These are phyloP conservation scores for Plenodomus tracheiphilus DNA, from an alignment of 2,329 filamentous ascomycete genomes.

Conservation along the genomic window DNA sequence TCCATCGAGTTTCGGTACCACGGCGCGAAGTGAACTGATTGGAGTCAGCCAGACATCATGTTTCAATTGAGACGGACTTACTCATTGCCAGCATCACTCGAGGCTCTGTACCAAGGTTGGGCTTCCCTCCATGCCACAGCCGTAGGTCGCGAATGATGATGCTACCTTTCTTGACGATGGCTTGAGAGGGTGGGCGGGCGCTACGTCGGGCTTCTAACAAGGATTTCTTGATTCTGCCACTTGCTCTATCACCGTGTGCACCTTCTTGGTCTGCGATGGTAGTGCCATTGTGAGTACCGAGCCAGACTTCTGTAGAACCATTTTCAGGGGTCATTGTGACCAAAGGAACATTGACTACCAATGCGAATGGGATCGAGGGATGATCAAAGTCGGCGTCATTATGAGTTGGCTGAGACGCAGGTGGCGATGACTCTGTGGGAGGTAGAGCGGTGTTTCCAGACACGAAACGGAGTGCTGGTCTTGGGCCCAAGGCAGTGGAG, in stretches of 20 bases:
- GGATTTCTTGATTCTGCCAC: slow-evolving; percentile 32
- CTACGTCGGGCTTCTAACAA: slow-evolving; percentile 22
- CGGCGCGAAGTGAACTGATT: slow-evolving; percentile 55
- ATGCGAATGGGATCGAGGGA: slow-evolving; percentile 47
- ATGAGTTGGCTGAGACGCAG: slow-evolving; percentile 39
- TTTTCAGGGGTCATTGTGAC: slow-evolving; percentile 51
- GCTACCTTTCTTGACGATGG: slow-evolving; percentile 48
- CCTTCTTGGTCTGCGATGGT: slow-evolving; percentile 39
- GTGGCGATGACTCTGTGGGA: slow-evolving; percentile 45
- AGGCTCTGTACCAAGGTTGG: slow-evolving; percentile 49
- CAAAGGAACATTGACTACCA: slow-evolving; percentile 54
- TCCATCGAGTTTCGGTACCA: slow-evolving; percentile 64
- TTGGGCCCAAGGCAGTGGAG: slow-evolving; percentile 47
- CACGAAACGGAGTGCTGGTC: slow-evolving; percentile 35
- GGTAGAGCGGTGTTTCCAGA: slow-evolving; percentile 49
- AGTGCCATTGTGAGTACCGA: slow-evolving; percentile 50
- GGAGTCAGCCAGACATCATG: slow-evolving; percentile 1
- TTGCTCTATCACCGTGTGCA: slow-evolving; percentile 46
- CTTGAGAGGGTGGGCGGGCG: slow-evolving; percentile 27
- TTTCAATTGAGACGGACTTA: slow-evolving; percentile 12
- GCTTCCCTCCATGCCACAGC: slow-evolving; percentile 56
- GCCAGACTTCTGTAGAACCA: slow-evolving; percentile 57
- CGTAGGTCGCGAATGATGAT: slow-evolving; percentile 53
- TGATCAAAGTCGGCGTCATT: slow-evolving; percentile 42
- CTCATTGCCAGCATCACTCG: slow-evolving; percentile 52